Evolutionary conservation across 176 grass and related monocot genomes (phyloP), one percentile per base, ranked within the genome.

Genomic region (Rhynchospora breviuscula): DNA sequence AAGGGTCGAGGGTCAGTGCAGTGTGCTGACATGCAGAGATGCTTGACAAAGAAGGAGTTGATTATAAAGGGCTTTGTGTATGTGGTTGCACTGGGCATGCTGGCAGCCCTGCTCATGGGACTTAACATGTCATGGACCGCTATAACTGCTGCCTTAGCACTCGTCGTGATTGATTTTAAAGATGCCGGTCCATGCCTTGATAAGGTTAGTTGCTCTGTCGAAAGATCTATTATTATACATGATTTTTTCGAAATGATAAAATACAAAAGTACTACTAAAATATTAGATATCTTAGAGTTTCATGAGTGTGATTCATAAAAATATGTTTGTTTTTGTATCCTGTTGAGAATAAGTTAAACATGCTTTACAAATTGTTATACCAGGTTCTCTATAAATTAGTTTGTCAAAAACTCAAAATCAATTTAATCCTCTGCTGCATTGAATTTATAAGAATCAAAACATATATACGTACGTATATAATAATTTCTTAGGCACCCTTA

Each of bases 41-140:
- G 92, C 80, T 52, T 82, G 80, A 82, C 80, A 25, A 82, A 67
- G 84, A 84, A 86, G 29, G 80, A 59, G 84, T 71, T 93, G 44
- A 85, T 99, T 73, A 84, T 94, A 80, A 95, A 88, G 82, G 83
- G 64, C 59, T 93, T 94, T 82, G 93, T 94, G 15, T 99, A 99
- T 87, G 6, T 95, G 5, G 91, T 99, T 43, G 94, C 96, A 21
- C 13, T 86, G 10, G 89, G 89, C 33, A 95, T 95, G 96, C 91
- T 99, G 13, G 69, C 91, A 14, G 87, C 91, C 10, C 90, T 95
- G 58, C 92, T 99, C 79, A 81, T 91, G 59, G 96, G 93, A 40
- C 88, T 95, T 69, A 99, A 99, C 91, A 99, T 99, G 96, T 93
- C 96, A 7, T 99, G 96, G 96, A 90, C 82, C 0, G 96, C 96